These are phyloP conservation scores for Nannochloris sp. DNA, from an alignment of 139 green algal genomes.

Conservation along the genomic window DNA sequence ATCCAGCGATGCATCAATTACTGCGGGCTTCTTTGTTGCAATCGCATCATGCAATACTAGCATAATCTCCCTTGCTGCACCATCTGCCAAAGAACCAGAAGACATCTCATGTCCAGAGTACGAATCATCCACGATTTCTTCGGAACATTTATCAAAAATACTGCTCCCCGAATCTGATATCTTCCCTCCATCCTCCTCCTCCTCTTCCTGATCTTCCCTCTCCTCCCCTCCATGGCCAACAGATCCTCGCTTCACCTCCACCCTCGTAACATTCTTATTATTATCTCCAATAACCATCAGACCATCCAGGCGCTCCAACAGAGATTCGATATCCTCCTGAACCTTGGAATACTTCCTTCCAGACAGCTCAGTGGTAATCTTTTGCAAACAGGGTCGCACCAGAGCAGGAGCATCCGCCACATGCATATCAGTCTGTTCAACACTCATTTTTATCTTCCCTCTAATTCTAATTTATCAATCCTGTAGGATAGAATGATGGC, in stretches of 20 bases:
- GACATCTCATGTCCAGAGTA: no score
- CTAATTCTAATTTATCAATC: neutral
- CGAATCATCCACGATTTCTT: neutral
- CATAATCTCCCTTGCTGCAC: constrained; percentile 29
- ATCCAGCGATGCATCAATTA: constrained; percentile 79
- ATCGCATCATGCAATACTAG: constrained; percentile 51
- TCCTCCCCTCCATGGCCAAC: neutral
- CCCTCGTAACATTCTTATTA: neutral
- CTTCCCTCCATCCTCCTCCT: neutral
- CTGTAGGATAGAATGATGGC: neutral
- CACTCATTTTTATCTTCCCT: neutral
- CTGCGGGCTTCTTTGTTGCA: constrained; percentile 49
- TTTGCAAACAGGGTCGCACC: constrained; percentile 36
- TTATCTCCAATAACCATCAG: neutral
- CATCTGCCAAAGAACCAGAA: neutral
- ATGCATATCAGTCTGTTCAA: neutral
- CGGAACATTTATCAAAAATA: neutral
- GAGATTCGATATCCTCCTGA: constrained; percentile 24
- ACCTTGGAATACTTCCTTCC: constrained; percentile 40
- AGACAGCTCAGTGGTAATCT: constrained; percentile 27
- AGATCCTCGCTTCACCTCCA: neutral
- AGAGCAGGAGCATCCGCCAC: constrained; percentile 15
- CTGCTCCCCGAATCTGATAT: neutral
- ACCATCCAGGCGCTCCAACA: constrained; percentile 19
- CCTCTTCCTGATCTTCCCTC: neutral